These are phyloP conservation scores for Boeremia exigua DNA, from an alignment of 2,329 filamentous ascomycete genomes.

Conservation along the genomic window DNA sequence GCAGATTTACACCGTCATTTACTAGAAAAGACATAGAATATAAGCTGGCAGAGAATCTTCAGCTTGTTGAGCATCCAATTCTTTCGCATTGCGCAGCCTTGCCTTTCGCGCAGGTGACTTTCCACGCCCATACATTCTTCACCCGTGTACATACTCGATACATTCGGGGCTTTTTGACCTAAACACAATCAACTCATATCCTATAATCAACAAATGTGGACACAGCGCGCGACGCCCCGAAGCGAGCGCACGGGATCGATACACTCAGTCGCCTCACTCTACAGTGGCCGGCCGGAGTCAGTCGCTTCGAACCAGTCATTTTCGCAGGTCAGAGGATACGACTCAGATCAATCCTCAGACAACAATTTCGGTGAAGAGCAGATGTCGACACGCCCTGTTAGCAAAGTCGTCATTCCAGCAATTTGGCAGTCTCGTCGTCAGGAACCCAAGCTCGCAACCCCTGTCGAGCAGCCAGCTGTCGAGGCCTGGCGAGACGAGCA, in stretches of 20 bases:
- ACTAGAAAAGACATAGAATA: slow-evolving; percentile 13
- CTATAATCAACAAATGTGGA: slow-evolving; percentile 38
- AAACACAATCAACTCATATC: background rate
- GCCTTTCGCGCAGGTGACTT: background rate
- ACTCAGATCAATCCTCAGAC: slow-evolving; percentile 43
- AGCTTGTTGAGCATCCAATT: background rate
- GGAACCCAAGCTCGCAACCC: slow-evolving; percentile 1
- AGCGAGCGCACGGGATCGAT: slow-evolving; percentile 39
- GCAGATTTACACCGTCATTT: slow-evolving; percentile 29
- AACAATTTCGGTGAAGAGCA: slow-evolving; percentile 36
- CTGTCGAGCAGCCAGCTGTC: background rate
- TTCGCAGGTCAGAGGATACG: slow-evolving; percentile 35
- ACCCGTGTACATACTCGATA: background rate
- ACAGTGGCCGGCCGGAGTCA: slow-evolving; percentile 31
- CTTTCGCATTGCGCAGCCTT: background rate
- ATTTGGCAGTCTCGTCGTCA: slow-evolving; percentile 38
- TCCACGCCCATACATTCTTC: background rate
- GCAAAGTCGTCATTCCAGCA: slow-evolving; percentile 28
- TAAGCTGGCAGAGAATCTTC: background rate
- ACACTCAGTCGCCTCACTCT: slow-evolving; percentile 40
- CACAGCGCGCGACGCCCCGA: slow-evolving; percentile 33
- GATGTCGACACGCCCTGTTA: slow-evolving; percentile 19
- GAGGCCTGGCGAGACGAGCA: slow-evolving; percentile 25
- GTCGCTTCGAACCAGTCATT: slow-evolving; percentile 33
- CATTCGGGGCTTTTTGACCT: background rate